These are phyloP conservation scores for Tetrapyrgos nigripes DNA, from an alignment of 1,284 basidiomycete genomes.

Conservation along the genomic window DNA sequence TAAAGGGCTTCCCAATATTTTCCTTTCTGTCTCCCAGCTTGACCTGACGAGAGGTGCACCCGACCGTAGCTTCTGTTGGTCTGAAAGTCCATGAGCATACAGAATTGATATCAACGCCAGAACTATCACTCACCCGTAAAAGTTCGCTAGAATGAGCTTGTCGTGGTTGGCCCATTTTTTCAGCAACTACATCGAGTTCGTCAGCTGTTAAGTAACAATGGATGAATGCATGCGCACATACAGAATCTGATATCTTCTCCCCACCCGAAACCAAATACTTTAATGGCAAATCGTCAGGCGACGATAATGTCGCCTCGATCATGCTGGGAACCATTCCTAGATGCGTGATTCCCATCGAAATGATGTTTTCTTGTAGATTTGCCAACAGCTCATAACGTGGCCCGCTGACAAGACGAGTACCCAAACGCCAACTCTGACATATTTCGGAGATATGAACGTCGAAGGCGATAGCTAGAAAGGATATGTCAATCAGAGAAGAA, in stretches of 20 bases:
- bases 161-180: conserved; percentile 18
- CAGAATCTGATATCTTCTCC: conserved; percentile 21
- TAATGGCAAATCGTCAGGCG: conserved; percentile 13
- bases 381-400: conserved; percentile 20
- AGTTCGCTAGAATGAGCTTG: conserved; percentile 19
- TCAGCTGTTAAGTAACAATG: background rate
- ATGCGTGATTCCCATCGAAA: conserved; percentile 21
- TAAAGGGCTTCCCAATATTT: conserved; percentile 21
- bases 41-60: conserved; percentile 22
- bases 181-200: conserved; percentile 9
- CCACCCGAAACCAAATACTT: conserved; percentile 23
- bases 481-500: background rate
- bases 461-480: conserved; percentile 19
- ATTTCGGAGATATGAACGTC: conserved; percentile 26
- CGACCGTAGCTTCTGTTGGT: conserved; percentile 22
- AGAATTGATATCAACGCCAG: background rate
- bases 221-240: background rate
- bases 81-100: background rate
- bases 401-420: conserved; percentile 21
- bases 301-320: conserved; percentile 20
- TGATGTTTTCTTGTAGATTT: conserved; percentile 17
- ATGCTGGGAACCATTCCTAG: conserved; percentile 24
- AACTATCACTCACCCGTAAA: conserved; percentile 19
- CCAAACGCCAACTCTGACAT: conserved; percentile 20
- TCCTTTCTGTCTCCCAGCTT: conserved; percentile 19